phyloP scores from a whole-genome alignment of 2,329 filamentous ascomycete species.

The Colletotrichum simmondsii region DNA sequence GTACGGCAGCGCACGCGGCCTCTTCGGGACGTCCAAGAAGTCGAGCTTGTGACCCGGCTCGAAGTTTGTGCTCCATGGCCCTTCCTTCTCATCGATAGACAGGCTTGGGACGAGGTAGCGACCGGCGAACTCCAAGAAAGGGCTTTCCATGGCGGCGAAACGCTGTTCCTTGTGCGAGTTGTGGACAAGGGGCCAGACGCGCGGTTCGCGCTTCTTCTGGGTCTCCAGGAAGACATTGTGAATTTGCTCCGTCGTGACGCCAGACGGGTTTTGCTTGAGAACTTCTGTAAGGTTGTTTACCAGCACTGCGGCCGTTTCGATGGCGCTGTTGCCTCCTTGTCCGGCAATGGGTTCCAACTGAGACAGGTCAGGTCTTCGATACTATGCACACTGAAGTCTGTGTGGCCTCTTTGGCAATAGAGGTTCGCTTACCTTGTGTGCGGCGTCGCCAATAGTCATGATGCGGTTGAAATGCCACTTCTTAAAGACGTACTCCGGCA shows the following conservation, averaged over 20 bases:
- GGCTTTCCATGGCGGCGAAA: constrained; percentile 36
- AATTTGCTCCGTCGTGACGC: constrained; percentile 33
- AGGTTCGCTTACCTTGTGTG: constrained; percentile 43
- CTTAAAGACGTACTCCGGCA: constrained; percentile 47
- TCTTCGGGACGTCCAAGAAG: constrained; percentile 25
- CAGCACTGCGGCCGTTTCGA: constrained; percentile 40
- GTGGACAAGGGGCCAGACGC: constrained; percentile 27
- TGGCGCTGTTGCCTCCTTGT: constrained; percentile 42
- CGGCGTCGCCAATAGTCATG: constrained; percentile 44
- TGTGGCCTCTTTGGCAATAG: neutral
- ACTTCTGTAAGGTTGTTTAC: constrained; percentile 36
- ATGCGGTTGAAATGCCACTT: constrained; percentile 46
- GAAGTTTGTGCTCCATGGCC: neutral
- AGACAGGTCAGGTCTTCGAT: neutral
- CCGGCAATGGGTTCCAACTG: constrained; percentile 41
- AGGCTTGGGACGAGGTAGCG: neutral
- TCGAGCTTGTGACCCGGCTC: constrained; percentile 13
- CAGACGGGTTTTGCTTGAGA: constrained; percentile 12
- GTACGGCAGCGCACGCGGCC: constrained; percentile 30
- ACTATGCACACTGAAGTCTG: neutral
- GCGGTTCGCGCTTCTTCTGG: constrained; percentile 34
- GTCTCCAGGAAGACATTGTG: constrained; percentile 33
- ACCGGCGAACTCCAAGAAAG: constrained; percentile 7
- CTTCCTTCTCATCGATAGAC: constrained; percentile 8
- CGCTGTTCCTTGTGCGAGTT: constrained; percentile 35